Evolutionary conservation across 305 asterid species (phyloP).

Genomic region (Fraxinus angustifolia): DNA sequence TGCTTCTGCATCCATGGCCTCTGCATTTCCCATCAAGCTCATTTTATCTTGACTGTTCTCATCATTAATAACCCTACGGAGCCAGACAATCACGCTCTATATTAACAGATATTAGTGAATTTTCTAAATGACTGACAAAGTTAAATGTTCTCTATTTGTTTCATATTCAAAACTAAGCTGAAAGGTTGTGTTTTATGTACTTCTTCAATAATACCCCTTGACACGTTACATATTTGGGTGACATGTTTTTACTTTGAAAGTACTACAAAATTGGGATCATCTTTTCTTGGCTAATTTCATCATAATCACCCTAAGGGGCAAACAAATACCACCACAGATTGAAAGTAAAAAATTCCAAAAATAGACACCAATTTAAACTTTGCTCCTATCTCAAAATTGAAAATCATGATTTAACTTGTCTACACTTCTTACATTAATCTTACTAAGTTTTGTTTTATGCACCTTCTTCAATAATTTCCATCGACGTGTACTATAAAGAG

Average conservation of each 20-base stretch:
- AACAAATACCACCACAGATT: neutral
- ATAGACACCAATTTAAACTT: neutral
- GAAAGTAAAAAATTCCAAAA: neutral
- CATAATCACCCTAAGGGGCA: neutral
- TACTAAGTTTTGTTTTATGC: neutral
- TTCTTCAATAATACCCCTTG: neutral
- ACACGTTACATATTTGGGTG: neutral
- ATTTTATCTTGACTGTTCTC: slow-evolving; percentile 38
- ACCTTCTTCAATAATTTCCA: neutral
- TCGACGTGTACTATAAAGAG: neutral
- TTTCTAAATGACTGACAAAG: neutral
- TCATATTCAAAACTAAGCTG: neutral
- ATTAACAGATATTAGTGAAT: slow-evolving; percentile 8
- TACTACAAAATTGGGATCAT: neutral
- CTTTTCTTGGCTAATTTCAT: neutral
- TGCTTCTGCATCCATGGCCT: slow-evolving; percentile 61
- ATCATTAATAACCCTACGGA: slow-evolving; percentile 40
- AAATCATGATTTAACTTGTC: slow-evolving; percentile 1
- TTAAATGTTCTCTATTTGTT: neutral
- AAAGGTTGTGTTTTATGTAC: neutral
- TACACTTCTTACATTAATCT: neutral
- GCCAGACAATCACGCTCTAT: slow-evolving; percentile 10
- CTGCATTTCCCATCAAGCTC: slow-evolving; percentile 45
- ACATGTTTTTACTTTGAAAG: neutral
- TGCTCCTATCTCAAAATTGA: neutral